These are phyloP conservation scores for Ustilago cynodontis DNA, from an alignment of 1,284 basidiomycete genomes.

Conservation along the genomic window DNA sequence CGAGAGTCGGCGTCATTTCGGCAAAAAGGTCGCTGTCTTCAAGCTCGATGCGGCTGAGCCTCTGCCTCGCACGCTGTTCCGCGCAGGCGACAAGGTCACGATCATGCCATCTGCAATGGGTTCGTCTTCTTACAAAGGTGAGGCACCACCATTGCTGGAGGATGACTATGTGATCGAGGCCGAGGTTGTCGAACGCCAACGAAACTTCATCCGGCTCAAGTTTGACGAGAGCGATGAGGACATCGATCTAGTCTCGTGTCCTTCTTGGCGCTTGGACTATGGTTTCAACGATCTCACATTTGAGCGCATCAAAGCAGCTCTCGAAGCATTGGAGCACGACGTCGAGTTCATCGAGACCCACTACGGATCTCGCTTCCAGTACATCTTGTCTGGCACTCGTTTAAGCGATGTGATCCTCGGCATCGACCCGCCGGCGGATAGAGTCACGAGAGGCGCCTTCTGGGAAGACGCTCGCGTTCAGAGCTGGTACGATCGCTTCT, in stretches of 20 bases:
- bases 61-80: constrained; percentile 53
- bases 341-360: constrained; percentile 71
- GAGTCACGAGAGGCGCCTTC: constrained; percentile 74
- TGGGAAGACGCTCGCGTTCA: constrained; percentile 71
- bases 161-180: constrained; percentile 44
- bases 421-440: constrained; percentile 77
- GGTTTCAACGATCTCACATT: constrained; percentile 78
- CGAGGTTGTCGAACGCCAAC: constrained; percentile 56
- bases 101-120: constrained; percentile 37
- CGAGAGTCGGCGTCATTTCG: constrained; percentile 51
- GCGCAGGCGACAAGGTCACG: constrained; percentile 56
- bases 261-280: constrained; percentile 76
- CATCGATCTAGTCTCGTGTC: constrained; percentile 55
- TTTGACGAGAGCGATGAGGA: constrained; percentile 55
- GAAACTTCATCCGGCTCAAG: constrained; percentile 56
- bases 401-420: constrained; percentile 70
- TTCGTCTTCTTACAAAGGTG: not conserved
- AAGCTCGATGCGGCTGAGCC: constrained; percentile 56
- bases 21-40: constrained; percentile 61
- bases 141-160: constrained; percentile 7
- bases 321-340: constrained; percentile 76
- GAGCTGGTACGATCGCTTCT: constrained; percentile 71
- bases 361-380: constrained; percentile 48
- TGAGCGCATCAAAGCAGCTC: constrained; percentile 79
- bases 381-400: constrained; percentile 55